These are phyloP conservation scores for Myochromella boudieri DNA, from an alignment of 768 basidiomycete species.

Conservation along the genomic window DNA sequence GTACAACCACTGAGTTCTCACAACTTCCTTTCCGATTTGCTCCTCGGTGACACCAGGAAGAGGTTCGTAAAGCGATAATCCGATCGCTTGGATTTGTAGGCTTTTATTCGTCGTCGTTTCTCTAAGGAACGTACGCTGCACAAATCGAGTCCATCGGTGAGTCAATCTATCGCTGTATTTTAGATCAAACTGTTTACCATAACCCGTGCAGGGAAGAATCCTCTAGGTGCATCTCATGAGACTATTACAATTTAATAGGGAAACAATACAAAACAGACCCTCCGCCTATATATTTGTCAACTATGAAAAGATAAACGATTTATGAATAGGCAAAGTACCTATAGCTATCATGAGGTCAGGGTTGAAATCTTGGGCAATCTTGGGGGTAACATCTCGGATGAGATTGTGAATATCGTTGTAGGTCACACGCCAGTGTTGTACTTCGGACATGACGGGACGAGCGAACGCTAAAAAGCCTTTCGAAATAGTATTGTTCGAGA, in stretches of 20 bases:
- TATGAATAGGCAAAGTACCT: slow-evolving; percentile 37
- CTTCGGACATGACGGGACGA: slow-evolving; percentile 21
- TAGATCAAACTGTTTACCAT: slow-evolving; percentile 44
- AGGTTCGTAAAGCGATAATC: slow-evolving; percentile 92
- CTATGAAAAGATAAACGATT: slow-evolving; percentile 10
- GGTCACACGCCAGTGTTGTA: slow-evolving; percentile 68
- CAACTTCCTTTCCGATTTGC: slow-evolving; percentile 79
- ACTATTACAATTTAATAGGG: slow-evolving; percentile 17
- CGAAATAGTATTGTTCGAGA: no score
- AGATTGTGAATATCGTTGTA: slow-evolving; percentile 95
- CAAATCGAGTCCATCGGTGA: background rate
- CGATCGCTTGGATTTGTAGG: slow-evolving; percentile 94
- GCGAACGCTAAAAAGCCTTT: no score
- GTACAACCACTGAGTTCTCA: slow-evolving; percentile 96
- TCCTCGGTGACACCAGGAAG: slow-evolving; percentile 73
- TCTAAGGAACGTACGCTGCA: slow-evolving; percentile 82
- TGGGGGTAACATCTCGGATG: slow-evolving; percentile 63
- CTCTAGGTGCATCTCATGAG: slow-evolving; percentile 42
- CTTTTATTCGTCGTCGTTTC: slow-evolving; percentile 67
- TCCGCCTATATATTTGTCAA: slow-evolving; percentile 66
- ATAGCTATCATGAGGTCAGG: slow-evolving; percentile 88
- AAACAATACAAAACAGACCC: slow-evolving; percentile 55
- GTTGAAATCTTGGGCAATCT: slow-evolving; percentile 77
- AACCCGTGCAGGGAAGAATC: slow-evolving; percentile 95
- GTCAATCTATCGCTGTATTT: slow-evolving; percentile 3